These are phyloP conservation scores for Fragosphaeria purpurea DNA, from an alignment of 2,329 filamentous ascomycete genomes.

Conservation along the genomic window DNA sequence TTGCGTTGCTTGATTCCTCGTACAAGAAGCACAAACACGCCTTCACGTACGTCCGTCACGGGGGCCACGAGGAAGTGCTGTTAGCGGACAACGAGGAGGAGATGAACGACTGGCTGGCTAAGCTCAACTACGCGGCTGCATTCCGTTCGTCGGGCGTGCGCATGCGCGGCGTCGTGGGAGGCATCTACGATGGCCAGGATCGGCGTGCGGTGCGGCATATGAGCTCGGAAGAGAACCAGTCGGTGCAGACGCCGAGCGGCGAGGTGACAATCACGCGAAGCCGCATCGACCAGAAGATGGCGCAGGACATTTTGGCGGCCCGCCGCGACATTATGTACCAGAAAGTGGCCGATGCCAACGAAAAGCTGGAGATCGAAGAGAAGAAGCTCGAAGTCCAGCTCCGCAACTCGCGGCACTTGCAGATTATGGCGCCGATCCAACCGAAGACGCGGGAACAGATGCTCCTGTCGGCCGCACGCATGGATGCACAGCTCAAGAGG, in stretches of 20 bases:
- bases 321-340: constrained; percentile 72
- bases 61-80: constrained; percentile 80
- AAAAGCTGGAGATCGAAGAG: constrained; percentile 61
- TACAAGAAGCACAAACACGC: constrained; percentile 97
- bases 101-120: constrained; percentile 92
- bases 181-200: constrained; percentile 74
- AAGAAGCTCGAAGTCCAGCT: constrained; percentile 75
- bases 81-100: constrained; percentile 84
- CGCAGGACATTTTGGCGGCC: constrained; percentile 74
- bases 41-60: constrained; percentile 81
- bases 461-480: constrained; percentile 70
- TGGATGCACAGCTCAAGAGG: constrained; percentile 88
- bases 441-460: constrained; percentile 81
- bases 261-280: constrained; percentile 65
- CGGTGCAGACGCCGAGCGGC: constrained; percentile 60
- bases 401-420: constrained; percentile 80
- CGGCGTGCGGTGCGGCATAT: constrained; percentile 62
- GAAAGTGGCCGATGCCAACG: constrained; percentile 74
- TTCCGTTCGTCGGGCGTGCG: constrained; percentile 86
- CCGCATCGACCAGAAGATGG: constrained; percentile 70
- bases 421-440: constrained; percentile 81
- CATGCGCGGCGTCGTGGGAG: constrained; percentile 78
- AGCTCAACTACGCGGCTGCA: constrained; percentile 91
- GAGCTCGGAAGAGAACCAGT: constrained; percentile 46
- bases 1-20: constrained; percentile 72